These are phyloP conservation scores for Myriosclerotinia duriaeana DNA, from an alignment of 2,329 filamentous ascomycete species.

Conservation along the genomic window DNA sequence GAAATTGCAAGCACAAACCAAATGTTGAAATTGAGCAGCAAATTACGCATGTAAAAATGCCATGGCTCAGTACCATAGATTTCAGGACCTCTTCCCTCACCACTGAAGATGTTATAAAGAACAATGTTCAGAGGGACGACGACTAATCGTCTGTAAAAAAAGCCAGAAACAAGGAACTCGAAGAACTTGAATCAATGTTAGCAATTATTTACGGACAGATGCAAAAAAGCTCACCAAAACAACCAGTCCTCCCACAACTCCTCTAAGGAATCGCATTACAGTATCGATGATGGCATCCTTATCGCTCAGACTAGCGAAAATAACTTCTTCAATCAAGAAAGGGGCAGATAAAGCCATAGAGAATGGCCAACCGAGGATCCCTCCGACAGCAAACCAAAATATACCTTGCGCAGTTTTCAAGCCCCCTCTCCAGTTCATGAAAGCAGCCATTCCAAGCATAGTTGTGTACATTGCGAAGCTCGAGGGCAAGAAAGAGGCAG, in stretches of 20 bases:
- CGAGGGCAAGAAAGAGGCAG: slow-evolving; percentile 82
- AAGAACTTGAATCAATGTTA: slow-evolving; percentile 52
- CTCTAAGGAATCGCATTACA: slow-evolving; percentile 63
- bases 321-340: slow-evolving; percentile 74
- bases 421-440: slow-evolving; percentile 84
- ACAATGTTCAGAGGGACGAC: slow-evolving; percentile 90
- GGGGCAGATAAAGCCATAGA: slow-evolving; percentile 77
- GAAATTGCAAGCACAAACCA: slow-evolving; percentile 82
- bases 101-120: slow-evolving; percentile 89
- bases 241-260: slow-evolving; percentile 49
- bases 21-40: slow-evolving; percentile 90
- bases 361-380: slow-evolving; percentile 92
- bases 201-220: slow-evolving; percentile 12
- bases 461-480: slow-evolving; percentile 96
- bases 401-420: slow-evolving; percentile 80
- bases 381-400: slow-evolving; percentile 85
- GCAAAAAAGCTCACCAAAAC: slow-evolving; percentile 34
- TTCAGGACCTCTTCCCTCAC: slow-evolving; percentile 73
- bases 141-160: slow-evolving; percentile 79
- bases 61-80: slow-evolving; percentile 96
- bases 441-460: slow-evolving; percentile 82
- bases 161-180: slow-evolving; percentile 72
- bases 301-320: slow-evolving; percentile 56
- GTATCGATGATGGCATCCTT: slow-evolving; percentile 60
- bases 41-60: slow-evolving; percentile 93